phyloP scores from a whole-genome alignment of 192 early-diverging fungal genomes.

The Polychytrium aggregatum region DNA sequence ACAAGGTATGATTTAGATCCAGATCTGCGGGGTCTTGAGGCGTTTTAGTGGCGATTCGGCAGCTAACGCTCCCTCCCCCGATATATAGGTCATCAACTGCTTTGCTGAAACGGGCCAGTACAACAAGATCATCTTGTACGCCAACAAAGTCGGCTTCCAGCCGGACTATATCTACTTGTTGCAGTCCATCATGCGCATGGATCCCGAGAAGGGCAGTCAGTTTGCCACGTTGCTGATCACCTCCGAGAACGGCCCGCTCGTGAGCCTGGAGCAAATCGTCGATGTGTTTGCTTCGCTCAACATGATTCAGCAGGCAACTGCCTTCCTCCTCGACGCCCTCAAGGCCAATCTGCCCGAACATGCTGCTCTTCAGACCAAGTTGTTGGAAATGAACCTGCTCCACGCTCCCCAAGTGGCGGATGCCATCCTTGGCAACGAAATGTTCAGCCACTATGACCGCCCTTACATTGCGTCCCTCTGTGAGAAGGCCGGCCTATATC shows the following conservation, averaged over 20 bases:
- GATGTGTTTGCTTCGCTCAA: conserved; percentile 87
- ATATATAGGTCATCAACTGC: conserved; percentile 66
- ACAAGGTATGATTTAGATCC: conserved; percentile 51
- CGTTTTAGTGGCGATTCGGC: background rate
- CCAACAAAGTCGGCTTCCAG: conserved; percentile 83
- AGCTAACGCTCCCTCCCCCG: background rate
- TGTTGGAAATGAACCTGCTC: conserved; percentile 95
- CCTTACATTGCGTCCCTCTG: conserved; percentile 82
- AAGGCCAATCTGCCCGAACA: conserved; percentile 90
- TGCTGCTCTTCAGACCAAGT: conserved; percentile 80
- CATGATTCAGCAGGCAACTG: conserved; percentile 93
- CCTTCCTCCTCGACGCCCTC: conserved; percentile 91
- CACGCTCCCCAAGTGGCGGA: conserved; percentile 97
- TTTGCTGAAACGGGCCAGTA: conserved; percentile 94
- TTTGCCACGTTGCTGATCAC: conserved; percentile 83
- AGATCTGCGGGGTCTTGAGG: background rate
- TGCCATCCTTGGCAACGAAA: conserved; percentile 90
- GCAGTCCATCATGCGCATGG: conserved; percentile 78
- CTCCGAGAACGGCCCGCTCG: conserved; percentile 69
- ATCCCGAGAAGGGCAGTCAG: conserved; percentile 88
- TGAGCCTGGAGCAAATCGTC: conserved; percentile 80
- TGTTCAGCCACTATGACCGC: conserved; percentile 94
- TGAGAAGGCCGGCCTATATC: conserved; percentile 96
- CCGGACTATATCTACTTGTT: conserved; percentile 88
- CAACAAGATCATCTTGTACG: conserved; percentile 92